Base-by-base conservation (phyloP, 169 alveolate species). In the Plasmodium ovale region DNA sequence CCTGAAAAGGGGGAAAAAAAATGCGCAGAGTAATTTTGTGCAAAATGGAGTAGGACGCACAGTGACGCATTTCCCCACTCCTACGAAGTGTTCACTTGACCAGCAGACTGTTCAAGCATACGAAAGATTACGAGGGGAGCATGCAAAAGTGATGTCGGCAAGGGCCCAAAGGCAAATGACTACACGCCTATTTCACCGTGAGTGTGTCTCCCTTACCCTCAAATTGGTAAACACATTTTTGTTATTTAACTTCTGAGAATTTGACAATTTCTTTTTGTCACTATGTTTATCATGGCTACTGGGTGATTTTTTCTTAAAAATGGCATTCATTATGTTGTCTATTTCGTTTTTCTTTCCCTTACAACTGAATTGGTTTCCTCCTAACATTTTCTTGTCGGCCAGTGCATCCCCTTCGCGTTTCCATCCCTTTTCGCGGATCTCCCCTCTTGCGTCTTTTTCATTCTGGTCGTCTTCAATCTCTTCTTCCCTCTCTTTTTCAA, bases 381-480 rank as follows among this genome's bases (percentile, higher is more conserved):
- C 64, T 53, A 27, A 68, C 16, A 42, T 44, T 29, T 44, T 62
- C 12, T 51, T 72, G 23, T 25, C 4, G 4, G 53, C 16, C 31
- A 25, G 12, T 4, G 0, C 29, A 62, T 84, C 62, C 29, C 71
- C n/a, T 23, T 53, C 67, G n/a, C 56, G 14, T 21, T 14, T 72
- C 58, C 58, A 71, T n/a, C 21, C 19, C 33, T 25, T 29, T 60
- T 69, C 49, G 27, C 25, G 19, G n/a, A 39, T 59, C 5, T 49
- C 12, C 29, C 53, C 44, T 12, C 68, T 42, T 54, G 42, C 6
- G 5, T 39, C 79, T 25, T 87, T 3, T 47, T 58, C 87, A 29
- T 79, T 87, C 12, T 56, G 51, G 31, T 72, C 92, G 14, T 3
- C 82, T 12, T 91, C 93, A 3, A 33, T 27, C 19, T 69, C 85